Base-by-base conservation (phyloP, 768 basidiomycete genomes). In the Mycena filopes region DNA sequence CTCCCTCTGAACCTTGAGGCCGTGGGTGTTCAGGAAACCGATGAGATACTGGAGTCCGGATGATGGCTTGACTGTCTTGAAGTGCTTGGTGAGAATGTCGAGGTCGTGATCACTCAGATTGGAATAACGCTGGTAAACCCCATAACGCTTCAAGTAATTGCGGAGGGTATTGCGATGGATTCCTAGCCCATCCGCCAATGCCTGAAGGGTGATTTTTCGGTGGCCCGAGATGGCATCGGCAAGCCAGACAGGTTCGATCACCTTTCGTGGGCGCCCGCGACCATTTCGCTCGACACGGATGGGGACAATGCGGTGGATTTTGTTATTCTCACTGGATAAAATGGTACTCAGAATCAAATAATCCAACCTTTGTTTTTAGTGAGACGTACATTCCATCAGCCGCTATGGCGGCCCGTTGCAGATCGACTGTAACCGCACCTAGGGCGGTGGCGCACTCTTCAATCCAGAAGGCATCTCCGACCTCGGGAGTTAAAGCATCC, bases 401-500 rank as follows among this genome's bases (percentile, higher is more conserved):
- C 9, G 29, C 29, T 12, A n/a, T 18, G 3, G 48, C 33, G 18
- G 33, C 21, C 25, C 51, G 33, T 9, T 54, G 33, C 9, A 54
- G 33, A 12, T 54, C 51, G 2, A 40, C 51, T 38, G 21, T 7
- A 4, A 54, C 40, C n/a, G 36, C 33, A 23, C 36, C 51, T 4
- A 54, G 26, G 21, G 31, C 36, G n/a, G 16, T 51, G 10, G 36
- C 50, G n/a, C n/a, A 20, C 13, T 28, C 18, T 5, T 54, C 20
- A 1, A 59, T 47, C 57, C 57, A 59, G 26, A 25, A 16, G 13
- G 38, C 16, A 41, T 59, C 47, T 5, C 57, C 57, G 18, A 59
- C 23, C n/a, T 59, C 57, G 3, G 47, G 57, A 41, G 40, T 21
- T 4, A 59, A 36, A 3, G 57, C 57, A n/a, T 59, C 57, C 16